Evolutionary conservation across 2,329 filamentous ascomycete species (phyloP), one percentile per base, ranked within the genome.

Genomic region (Ilyonectria sp.): DNA sequence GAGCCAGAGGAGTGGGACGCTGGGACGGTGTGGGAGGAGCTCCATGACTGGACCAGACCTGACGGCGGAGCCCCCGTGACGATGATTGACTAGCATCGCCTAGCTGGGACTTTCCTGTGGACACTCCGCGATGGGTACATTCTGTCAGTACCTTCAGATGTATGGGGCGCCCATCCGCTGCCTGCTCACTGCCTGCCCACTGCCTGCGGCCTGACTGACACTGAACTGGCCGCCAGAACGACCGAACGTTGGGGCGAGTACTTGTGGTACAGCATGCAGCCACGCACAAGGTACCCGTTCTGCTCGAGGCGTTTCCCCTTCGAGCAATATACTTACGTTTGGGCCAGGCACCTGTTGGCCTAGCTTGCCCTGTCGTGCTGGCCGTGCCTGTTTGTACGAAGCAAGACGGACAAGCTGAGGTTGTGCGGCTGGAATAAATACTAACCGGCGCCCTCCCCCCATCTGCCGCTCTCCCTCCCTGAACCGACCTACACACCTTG

Each of bases 371-470:
- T 60, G 63, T 57, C 63, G 49, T 33, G 52, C 47, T 46, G 26
- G 17, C 52, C 31, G 53, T 52, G 47, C 35, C 17, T n/a, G 40
- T 6, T 43, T 17, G 49, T 52, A 33, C 49, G 29, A 52, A 52
- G 9, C 13, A 29, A 31, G 49, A 17, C 9, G 4, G 6, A 6
- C 19, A 44, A 26, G 26, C 26, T 26, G 35, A 44, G 23, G 47
- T 59, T 63, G 59, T 63, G 59, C 54, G 33, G 29, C 53, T 59
- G 40, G 55, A 63, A 67, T 67, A 67, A 67, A 67, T 67, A 67
- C 47, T 54, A 63, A 54, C 54, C 35, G 19, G 29, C 19, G 44
- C 63, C 59, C 63, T 40, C 54, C 58, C 44, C 40, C 54, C 26
- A 13, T 35, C 10, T 19, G 23, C 13, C 15, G 17, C 23, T n/a